Conservation (phyloP, 1,139 yeast genomes). For the Protomyces pachydermus region DNA sequence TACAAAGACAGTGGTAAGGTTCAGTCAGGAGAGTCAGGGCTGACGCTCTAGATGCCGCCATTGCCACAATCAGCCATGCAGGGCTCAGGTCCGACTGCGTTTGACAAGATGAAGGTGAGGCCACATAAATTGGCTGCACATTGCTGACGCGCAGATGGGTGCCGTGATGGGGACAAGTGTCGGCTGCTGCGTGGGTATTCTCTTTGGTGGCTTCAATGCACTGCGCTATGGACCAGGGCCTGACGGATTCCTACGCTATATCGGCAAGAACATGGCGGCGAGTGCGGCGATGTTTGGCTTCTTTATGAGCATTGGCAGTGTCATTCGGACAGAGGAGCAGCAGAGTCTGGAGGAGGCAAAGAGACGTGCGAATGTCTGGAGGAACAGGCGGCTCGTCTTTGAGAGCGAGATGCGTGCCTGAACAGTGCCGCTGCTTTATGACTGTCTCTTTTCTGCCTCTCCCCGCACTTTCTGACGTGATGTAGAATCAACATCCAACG, state of each 20-base stretch:
- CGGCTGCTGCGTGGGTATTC: conserved; percentile 91
- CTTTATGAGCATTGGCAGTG: conserved; percentile 31
- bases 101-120: conserved; percentile 25
- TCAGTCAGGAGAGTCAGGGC: neutral
- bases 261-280: conserved; percentile 94
- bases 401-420: neutral
- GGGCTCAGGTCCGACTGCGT: conserved; percentile 23
- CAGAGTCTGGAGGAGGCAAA: neutral
- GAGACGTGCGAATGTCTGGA: neutral
- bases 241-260: conserved; percentile 89
- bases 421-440: neutral
- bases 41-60: conserved; percentile 7
- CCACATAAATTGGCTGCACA: no score
- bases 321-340: conserved; percentile 29
- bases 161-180: conserved; percentile 94
- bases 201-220: conserved; percentile 90
- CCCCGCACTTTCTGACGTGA: neutral
- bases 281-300: conserved; percentile 91
- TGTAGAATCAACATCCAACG: no score
- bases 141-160: conserved; percentile 60
- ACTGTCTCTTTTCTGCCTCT: neutral
- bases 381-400: neutral
- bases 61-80: conserved; percentile 24
- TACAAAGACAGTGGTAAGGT: neutral
- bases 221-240: conserved; percentile 97